These are phyloP conservation scores for Backusella tuberculispora DNA, from an alignment of 192 early-diverging fungal species.

Conservation along the genomic window DNA sequence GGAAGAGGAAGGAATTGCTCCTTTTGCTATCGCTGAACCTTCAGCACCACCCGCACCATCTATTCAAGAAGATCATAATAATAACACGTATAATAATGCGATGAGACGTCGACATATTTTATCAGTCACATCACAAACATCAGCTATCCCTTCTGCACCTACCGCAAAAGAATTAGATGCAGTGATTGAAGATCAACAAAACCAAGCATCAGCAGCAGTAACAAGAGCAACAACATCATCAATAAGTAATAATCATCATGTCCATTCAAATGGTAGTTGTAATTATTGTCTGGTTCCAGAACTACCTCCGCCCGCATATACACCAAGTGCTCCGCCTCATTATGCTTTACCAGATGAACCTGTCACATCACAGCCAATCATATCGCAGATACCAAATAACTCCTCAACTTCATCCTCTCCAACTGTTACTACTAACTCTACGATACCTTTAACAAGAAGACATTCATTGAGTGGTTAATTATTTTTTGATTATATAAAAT, in stretches of 20 bases:
- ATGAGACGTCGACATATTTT: slow-evolving; percentile 5
- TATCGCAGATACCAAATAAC: slow-evolving; percentile 29
- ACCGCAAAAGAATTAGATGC: slow-evolving; percentile 30
- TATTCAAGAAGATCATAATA: neutral
- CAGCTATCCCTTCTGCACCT: slow-evolving; percentile 29
- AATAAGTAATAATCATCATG: neutral
- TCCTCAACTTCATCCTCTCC: slow-evolving; percentile 18
- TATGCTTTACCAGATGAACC: slow-evolving; percentile 24
- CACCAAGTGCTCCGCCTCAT: slow-evolving; percentile 32
- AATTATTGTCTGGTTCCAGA: slow-evolving; percentile 14
- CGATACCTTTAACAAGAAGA: neutral
- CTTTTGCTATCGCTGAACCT: neutral
- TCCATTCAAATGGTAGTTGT: neutral
- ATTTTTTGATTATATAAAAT: neutral
- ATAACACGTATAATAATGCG: neutral
- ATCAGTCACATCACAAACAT: slow-evolving; percentile 10
- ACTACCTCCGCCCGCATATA: slow-evolving; percentile 36
- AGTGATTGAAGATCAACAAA: neutral
- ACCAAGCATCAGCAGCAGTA: neutral
- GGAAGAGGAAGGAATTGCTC: neutral
- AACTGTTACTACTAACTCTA: neutral
- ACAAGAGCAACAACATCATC: neutral
- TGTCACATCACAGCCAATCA: neutral
- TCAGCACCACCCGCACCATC: slow-evolving; percentile 24
- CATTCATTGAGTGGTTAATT: neutral